Evolutionary conservation across 305 asterid genomes (phyloP).

Genomic region (Fraxinus floribunda): DNA sequence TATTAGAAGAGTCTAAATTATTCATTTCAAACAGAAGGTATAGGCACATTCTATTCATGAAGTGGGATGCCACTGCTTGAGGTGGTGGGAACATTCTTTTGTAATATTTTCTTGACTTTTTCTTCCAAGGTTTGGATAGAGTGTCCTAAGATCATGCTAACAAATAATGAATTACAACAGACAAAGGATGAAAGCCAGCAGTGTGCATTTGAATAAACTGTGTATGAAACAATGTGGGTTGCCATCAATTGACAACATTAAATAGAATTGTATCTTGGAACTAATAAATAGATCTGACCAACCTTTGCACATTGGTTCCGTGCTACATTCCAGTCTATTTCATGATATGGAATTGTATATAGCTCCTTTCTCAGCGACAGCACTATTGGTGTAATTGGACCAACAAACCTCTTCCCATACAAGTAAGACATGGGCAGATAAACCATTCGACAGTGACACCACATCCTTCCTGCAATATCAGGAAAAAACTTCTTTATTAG

Average conservation of each 20-base stretch:
- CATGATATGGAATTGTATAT: conserved; percentile 29
- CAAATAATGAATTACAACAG: neutral
- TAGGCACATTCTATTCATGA: neutral
- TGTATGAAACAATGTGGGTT: neutral
- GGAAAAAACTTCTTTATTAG: conserved; percentile 11
- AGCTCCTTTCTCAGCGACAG: conserved; percentile 37
- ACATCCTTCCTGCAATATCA: conserved; percentile 38
- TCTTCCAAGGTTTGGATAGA: neutral
- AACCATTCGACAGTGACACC: conserved; percentile 38
- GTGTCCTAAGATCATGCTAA: neutral
- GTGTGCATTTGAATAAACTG: neutral
- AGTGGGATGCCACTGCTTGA: neutral
- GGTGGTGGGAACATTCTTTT: neutral
- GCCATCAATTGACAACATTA: neutral
- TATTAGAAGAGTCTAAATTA: neutral
- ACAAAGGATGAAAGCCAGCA: neutral
- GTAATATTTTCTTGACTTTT: neutral
- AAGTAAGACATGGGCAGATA: conserved; percentile 39
- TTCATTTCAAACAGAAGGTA: conserved; percentile 3
- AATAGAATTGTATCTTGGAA: neutral
- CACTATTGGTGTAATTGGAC: conserved; percentile 31
- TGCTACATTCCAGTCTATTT: conserved; percentile 46
- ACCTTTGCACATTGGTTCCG: conserved; percentile 48
- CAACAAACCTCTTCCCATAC: conserved; percentile 42
- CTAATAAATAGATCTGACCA: neutral